Percentiles rank a stretch among this genome's conserved stretches.
Evolutionary conservation across 108 stramenopile genomes (phyloP).

Genomic region (Bacterosira constricta): DNA sequence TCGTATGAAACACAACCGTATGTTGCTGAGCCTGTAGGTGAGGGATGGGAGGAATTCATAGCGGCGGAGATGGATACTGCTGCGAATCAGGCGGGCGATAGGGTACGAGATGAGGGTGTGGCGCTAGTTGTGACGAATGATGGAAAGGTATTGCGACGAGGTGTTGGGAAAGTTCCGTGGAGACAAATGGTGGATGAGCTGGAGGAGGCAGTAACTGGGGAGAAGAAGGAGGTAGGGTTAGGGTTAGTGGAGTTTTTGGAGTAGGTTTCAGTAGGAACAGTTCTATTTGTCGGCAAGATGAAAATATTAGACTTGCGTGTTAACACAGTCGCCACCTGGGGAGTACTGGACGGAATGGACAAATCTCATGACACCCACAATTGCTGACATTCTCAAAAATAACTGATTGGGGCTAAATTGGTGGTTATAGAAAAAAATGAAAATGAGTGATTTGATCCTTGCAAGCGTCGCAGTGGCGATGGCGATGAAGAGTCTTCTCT

Average conservation of each 20-base stretch:
- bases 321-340: too few relatives aligned
- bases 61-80: constrained; percentile 70
- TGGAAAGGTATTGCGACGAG: constrained; percentile 76
- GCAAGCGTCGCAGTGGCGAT: too few relatives aligned
- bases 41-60: constrained; percentile 78
- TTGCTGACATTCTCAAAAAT: background rate
- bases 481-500: too few relatives aligned
- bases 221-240: constrained; percentile 41
- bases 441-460: too few relatives aligned
- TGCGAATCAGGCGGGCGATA: constrained; percentile 71
- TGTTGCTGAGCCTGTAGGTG: constrained; percentile 68
- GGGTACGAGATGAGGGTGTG: constrained; percentile 70
- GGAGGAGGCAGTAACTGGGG: constrained; percentile 69
- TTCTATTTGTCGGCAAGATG: too few relatives aligned
- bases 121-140: constrained; percentile 77
- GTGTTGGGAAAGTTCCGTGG: constrained; percentile 85
- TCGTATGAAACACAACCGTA: constrained; percentile 82
- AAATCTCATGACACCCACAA: background rate
- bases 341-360: too few relatives aligned
- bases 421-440: background rate
- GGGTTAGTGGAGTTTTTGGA: constrained; percentile 46
- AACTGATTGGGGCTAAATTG: background rate
- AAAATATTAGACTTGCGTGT: background rate
- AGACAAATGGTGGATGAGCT: constrained; percentile 81
- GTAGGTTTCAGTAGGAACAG: too few relatives aligned